Base-by-base conservation (phyloP, 805 yeast genomes). In the Wickerhamomyces xylosicus region DNA sequence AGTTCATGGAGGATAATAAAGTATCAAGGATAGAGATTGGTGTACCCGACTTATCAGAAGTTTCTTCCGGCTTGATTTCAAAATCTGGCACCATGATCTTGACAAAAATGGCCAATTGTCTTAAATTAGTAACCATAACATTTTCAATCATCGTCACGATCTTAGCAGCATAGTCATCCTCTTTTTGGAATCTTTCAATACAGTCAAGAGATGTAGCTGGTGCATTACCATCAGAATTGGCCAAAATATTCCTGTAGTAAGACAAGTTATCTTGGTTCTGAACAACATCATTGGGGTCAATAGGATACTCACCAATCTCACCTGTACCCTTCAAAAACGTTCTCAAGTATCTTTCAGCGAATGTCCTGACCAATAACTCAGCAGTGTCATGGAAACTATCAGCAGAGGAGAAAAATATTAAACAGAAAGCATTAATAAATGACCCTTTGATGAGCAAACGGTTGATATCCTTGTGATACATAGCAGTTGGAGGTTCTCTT, bases 91-190 rank as follows among this genome's bases (percentile, higher is more conserved):
- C 35, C 13, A 50, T 31, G 10, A 48, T 36, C 32, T 52, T 53
- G 34, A 36, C 38, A n/a, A 53, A 37, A 8, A 53, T 38, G 6
- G 46, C 46, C n/a, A 52, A 25, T 5, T 32, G 37, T 41, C 56
- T 47, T 5, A 53, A 14, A 28, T 49, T 47, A 4, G 43, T 43
- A n/a, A 45, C 35, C 19, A 53, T 10, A 4, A 46, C 20, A 2
- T 33, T 37, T 7, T 46, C 40, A 5, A 43, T 31, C 41, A 44
- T 33, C 1, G 41, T 33, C 15, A 40, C 35, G 11, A 43, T 27
- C 10, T 33, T 19, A 5, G 15, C 8, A 9, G 48, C 46, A 27
- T 41, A 43, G 2, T 18, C 20, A 18, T 42, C 46, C 21, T 40
- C 37, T 1, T 29, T 25, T 11, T 20, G 4, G 35, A 45, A 45